phyloP scores from a whole-genome alignment of 805 yeast genomes.

The Scheffersomyces lignosus region DNA sequence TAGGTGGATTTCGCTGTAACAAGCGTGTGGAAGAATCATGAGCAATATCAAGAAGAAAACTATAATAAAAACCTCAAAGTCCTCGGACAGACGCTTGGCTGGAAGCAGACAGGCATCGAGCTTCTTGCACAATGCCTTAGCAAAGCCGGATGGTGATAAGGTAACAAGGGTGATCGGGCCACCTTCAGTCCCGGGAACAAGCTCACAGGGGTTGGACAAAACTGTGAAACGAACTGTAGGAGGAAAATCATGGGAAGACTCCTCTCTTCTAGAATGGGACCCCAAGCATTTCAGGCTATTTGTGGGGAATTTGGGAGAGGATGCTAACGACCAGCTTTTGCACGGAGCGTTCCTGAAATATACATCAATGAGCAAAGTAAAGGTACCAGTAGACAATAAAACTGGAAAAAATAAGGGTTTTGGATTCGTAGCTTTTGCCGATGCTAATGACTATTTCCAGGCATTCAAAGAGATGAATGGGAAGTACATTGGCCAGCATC shows the following conservation, averaged over 20 bases:
- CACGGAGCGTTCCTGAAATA: constrained; percentile 54
- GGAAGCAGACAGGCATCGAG: constrained; percentile 50
- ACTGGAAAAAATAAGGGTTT: constrained; percentile 59
- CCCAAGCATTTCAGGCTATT: constrained; percentile 70
- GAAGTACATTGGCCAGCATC: constrained; percentile 72
- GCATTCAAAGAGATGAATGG: constrained; percentile 79
- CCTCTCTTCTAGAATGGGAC: constrained; percentile 58
- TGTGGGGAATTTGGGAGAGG: constrained; percentile 69
- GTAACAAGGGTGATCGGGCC: background rate
- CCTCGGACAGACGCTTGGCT: constrained; percentile 58
- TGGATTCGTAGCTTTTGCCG: constrained; percentile 71
- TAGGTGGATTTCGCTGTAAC: too few relatives aligned
- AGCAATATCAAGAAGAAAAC: too few relatives aligned
- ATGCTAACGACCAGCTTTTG: constrained; percentile 60
- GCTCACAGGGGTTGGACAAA: constrained; percentile 2
- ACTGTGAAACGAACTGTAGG: constrained; percentile 48
- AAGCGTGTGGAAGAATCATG: too few relatives aligned
- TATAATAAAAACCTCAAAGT: constrained; percentile 32
- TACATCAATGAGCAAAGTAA: constrained; percentile 54
- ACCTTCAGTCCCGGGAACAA: background rate
- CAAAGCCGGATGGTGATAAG: constrained; percentile 1
- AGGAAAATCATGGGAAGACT: constrained; percentile 49
- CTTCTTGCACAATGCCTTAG: constrained; percentile 31
- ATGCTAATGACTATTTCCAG: constrained; percentile 62
- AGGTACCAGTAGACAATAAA: constrained; percentile 54